A percentile compares a stretch with the other conserved stretches of the same genome.
phyloP scores from a whole-genome alignment of 805 yeast genomes.

The Saturnispora gosingensis region DNA sequence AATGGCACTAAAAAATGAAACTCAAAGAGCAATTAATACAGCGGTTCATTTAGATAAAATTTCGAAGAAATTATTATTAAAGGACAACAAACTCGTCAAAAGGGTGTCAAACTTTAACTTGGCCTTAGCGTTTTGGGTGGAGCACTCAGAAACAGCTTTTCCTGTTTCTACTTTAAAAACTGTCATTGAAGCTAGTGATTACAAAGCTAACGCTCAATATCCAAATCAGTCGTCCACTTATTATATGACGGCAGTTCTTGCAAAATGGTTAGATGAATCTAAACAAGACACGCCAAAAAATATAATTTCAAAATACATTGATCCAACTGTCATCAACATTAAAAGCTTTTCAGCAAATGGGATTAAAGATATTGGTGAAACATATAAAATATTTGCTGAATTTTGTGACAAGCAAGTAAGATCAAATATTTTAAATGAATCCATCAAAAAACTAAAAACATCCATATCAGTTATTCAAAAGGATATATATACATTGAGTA shows the following conservation, averaged over 20 bases:
- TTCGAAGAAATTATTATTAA: conserved; percentile 14
- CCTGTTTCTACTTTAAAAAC: conserved; percentile 48
- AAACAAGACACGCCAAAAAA: conserved; percentile 54
- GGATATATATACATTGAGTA: conserved; percentile 44
- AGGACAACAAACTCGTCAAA: conserved; percentile 7
- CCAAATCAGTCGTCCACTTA: not conserved
- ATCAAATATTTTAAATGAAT: conserved; percentile 34
- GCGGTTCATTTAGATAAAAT: conserved; percentile 37
- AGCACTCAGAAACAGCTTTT: conserved; percentile 40
- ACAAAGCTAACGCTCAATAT: not conserved
- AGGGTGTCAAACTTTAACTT: conserved; percentile 34
- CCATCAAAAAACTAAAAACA: conserved; percentile 31
- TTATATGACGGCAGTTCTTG: conserved; percentile 31
- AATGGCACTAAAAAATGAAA: conserved; percentile 30
- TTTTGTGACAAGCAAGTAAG: conserved; percentile 64
- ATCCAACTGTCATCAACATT: conserved; percentile 30
- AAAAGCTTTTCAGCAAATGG: conserved; percentile 16
- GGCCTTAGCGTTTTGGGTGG: conserved; percentile 59
- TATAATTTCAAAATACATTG: conserved; percentile 50
- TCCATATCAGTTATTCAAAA: conserved; percentile 27
- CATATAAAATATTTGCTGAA: conserved; percentile 53
- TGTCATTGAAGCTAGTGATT: conserved; percentile 16
- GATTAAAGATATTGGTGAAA: conserved; percentile 27
- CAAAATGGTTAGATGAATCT: conserved; percentile 65
- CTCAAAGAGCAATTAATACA: conserved; percentile 44